Percentiles rank a stretch among this genome's conserved stretches.
Conservation (phyloP, 192 early-diverging fungal genomes). For the Cetraspora pellucida region DNA sequence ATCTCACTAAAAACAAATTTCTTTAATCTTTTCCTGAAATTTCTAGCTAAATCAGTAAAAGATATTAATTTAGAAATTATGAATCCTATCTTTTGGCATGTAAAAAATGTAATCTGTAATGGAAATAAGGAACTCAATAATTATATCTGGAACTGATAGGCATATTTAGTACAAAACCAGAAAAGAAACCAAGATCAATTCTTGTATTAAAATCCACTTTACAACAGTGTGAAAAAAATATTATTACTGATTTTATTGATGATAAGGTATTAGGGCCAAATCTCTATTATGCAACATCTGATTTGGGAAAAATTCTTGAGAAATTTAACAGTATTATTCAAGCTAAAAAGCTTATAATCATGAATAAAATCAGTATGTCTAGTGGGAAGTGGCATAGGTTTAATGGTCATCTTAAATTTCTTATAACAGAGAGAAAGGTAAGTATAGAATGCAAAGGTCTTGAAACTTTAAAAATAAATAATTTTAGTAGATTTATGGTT, state of each 20-base stretch:
- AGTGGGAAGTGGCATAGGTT: background rate
- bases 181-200: background rate
- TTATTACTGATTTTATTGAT: slow-evolving; percentile 13
- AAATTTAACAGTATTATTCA: background rate
- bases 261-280: background rate
- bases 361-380: slow-evolving; percentile 2
- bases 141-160: background rate
- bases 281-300: background rate
- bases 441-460: slow-evolving; percentile 8
- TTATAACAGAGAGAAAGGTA: background rate
- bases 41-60: too few species aligned
- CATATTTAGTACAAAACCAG: background rate
- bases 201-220: background rate
- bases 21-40: too few species aligned
- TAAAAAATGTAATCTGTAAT: too few species aligned
- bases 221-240: slow-evolving; percentile 4
- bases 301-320: background rate
- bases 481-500: slow-evolving; percentile 3
- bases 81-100: too few species aligned
- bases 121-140: background rate
- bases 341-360: background rate
- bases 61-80: too few species aligned
- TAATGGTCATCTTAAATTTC: background rate
- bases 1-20: too few species aligned
- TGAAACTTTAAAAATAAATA: background rate